phyloP scores from a whole-genome alignment of 441 rosid species.

The Mallotus japonicus region DNA sequence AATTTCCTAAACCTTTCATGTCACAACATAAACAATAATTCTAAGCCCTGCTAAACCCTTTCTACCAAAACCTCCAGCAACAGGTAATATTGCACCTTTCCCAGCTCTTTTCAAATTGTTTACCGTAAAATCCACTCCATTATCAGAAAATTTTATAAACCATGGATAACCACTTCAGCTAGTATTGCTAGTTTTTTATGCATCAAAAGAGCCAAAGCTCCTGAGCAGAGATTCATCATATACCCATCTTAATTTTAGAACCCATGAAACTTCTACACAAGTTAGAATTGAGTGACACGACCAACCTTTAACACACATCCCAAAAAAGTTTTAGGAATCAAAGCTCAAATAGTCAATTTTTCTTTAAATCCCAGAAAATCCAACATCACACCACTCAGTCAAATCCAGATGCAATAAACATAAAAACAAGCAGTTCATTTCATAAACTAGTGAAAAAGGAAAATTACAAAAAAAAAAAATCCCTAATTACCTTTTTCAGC shows the following conservation, averaged over 20 bases:
- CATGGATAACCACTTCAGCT: neutral
- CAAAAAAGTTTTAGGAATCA: neutral
- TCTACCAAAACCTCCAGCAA: neutral
- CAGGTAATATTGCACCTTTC: neutral
- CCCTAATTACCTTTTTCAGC: conserved; percentile 50
- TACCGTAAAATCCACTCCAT: neutral
- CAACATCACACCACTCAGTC: neutral
- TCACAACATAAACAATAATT: neutral
- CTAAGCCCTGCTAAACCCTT: neutral
- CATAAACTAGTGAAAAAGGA: neutral
- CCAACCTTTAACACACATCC: neutral
- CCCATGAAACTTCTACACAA: neutral
- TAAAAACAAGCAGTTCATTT: conserved; percentile 1
- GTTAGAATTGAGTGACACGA: neutral
- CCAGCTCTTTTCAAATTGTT: conserved; percentile 4
- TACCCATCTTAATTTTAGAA: neutral
- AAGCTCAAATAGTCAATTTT: neutral
- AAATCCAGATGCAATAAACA: conserved; percentile 1
- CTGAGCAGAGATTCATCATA: neutral
- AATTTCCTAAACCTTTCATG: neutral
- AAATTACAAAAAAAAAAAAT: neutral
- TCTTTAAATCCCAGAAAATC: neutral
- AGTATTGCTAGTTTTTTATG: neutral
- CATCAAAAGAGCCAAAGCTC: conserved; percentile 2
- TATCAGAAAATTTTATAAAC: neutral